Conservation (phyloP, 1,284 basidiomycete genomes). For the Cutaneotrichosporon curvatum region DNA sequence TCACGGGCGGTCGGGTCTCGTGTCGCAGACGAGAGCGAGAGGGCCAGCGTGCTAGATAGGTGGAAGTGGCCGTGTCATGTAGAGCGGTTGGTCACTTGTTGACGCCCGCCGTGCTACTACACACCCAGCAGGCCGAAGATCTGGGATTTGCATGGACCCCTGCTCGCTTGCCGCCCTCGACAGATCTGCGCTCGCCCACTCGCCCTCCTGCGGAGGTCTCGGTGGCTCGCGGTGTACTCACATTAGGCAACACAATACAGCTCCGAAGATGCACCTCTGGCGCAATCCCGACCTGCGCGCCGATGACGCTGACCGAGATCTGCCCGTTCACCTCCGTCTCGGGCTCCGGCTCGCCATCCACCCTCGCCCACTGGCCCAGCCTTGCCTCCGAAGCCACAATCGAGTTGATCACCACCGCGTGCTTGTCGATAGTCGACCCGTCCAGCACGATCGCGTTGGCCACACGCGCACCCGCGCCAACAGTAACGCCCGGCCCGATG, state of each 20-base stretch:
- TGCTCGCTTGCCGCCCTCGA: too few species aligned
- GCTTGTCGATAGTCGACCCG: constrained; percentile 46
- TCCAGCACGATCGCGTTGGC: constrained; percentile 51
- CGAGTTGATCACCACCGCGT: constrained; percentile 48
- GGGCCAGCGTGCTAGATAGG: too few species aligned
- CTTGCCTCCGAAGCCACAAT: constrained; percentile 46
- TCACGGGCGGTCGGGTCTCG: too few species aligned
- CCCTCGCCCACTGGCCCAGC: constrained; percentile 49
- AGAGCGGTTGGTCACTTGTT: too few species aligned
- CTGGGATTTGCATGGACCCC: too few species aligned
- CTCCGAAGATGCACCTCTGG: constrained; percentile 44
- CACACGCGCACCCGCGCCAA: constrained; percentile 48
- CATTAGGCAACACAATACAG: constrained; percentile 51
- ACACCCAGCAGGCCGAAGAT: too few species aligned
- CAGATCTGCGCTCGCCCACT: not conserved
- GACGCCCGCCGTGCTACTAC: too few species aligned
- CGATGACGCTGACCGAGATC: constrained; percentile 48
- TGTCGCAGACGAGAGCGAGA: too few species aligned
- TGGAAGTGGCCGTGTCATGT: too few species aligned
- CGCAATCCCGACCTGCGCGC: constrained; percentile 46
- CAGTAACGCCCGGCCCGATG: constrained; percentile 45
- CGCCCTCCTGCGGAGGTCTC: constrained; percentile 2
- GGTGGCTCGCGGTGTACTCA: constrained; percentile 14
- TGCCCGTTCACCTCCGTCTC: constrained; percentile 43
- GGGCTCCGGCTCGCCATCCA: constrained; percentile 47